Conservation (phyloP, 139 green algal genomes). For the Bryopsis sp. region DNA sequence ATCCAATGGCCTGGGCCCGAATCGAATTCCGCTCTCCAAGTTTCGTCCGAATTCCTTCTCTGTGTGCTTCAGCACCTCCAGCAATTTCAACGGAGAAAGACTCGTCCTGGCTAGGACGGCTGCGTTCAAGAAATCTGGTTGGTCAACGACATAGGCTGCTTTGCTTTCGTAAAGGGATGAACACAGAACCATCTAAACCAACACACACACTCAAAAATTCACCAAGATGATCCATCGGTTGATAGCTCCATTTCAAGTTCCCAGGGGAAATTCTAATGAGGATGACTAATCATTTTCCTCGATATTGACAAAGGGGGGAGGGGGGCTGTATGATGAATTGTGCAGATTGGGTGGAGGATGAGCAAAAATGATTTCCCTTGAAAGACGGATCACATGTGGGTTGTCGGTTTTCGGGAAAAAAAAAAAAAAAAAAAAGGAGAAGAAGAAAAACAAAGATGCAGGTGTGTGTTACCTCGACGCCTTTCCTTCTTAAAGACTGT, state of each 20-base stretch:
- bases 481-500: no score
- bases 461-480: no score
- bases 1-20: constrained; percentile 84
- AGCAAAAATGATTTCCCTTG: no score
- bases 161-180: constrained; percentile 80
- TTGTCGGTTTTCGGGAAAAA: no score
- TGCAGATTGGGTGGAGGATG: no score
- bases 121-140: constrained; percentile 81
- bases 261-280: no score
- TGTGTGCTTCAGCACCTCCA: constrained; percentile 61
- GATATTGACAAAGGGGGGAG: no score
- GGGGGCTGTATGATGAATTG: no score
- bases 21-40: constrained; percentile 36
- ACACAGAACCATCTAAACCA: constrained; percentile 45
- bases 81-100: constrained; percentile 46
- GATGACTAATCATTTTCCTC: no score
- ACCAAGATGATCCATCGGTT: background rate
- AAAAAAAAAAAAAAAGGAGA: no score
- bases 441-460: no score
- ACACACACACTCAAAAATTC: background rate
- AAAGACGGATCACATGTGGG: no score
- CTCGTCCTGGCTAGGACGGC: constrained; percentile 54
- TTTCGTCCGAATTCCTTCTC: constrained; percentile 62
- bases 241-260: background rate
- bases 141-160: constrained; percentile 70